These are phyloP conservation scores for Pseudoscleropodium purum DNA, from an alignment of 225 moss, liverwort and hornwort species.

Conservation along the genomic window DNA sequence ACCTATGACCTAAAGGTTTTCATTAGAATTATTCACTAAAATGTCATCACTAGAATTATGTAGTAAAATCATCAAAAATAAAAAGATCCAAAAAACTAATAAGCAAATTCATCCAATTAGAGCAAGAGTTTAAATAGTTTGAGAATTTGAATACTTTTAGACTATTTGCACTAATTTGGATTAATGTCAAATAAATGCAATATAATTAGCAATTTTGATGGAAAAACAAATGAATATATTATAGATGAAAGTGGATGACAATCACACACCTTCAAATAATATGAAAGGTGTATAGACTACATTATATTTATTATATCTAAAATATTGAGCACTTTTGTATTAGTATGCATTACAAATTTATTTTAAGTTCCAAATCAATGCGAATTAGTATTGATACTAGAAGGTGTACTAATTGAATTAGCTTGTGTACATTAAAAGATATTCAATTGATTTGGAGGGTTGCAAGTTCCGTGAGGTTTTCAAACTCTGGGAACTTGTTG, in stretches of 20 bases:
- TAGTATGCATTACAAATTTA: background rate
- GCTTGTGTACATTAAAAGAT: background rate
- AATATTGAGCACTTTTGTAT: background rate
- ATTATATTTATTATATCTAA: background rate
- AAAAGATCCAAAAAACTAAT: no score
- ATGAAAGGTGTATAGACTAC: background rate
- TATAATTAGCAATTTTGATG: no score
- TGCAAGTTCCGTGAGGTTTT: no score
- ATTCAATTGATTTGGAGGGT: no score
- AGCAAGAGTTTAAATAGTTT: background rate
- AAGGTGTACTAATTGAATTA: background rate
- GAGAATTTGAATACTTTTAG: background rate
- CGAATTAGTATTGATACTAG: background rate
- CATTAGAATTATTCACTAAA: background rate
- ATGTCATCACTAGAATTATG: background rate
- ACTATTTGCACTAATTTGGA: background rate
- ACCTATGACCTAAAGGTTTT: background rate
- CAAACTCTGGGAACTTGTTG: no score
- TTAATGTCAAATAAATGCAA: background rate
- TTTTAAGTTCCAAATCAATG: background rate
- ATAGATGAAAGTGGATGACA: background rate
- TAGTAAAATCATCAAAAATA: background rate
- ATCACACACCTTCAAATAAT: accelerated
- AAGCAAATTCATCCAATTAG: background rate
- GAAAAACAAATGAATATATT: background rate